Evolutionary conservation across 352 stramenopile species (phyloP).

Genomic region (Globisporangium acanthophoron): DNA sequence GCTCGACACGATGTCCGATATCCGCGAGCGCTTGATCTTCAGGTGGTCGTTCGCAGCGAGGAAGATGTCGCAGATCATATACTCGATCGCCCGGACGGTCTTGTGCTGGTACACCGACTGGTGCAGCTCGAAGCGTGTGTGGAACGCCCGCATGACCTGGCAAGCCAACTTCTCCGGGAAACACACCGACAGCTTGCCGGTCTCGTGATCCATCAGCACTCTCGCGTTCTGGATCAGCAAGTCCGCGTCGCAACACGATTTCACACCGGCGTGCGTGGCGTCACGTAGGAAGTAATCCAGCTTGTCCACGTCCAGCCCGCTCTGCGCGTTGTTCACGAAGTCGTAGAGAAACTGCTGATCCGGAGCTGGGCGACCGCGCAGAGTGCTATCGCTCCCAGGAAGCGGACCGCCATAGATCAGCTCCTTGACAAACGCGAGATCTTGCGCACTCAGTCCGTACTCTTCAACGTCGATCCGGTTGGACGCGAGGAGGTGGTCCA

Average conservation of each 20-base stretch:
- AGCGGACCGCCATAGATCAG: constrained; percentile 66
- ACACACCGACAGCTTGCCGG: constrained; percentile 55
- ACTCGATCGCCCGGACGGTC: constrained; percentile 74
- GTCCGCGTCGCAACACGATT: constrained; percentile 66
- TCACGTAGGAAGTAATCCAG: constrained; percentile 90
- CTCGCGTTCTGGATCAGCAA: constrained; percentile 71
- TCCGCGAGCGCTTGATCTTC: constrained; percentile 49
- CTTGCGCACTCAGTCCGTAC: constrained; percentile 41
- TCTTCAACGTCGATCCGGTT: constrained; percentile 54
- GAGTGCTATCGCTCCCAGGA: constrained; percentile 19
- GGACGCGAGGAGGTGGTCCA: constrained; percentile 49
- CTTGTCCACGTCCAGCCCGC: constrained; percentile 87
- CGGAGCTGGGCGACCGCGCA: constrained; percentile 34
- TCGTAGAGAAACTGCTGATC: constrained; percentile 79
- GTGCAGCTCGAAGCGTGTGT: constrained; percentile 82
- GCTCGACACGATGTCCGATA: constrained; percentile 58
- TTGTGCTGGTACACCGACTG: constrained; percentile 88
- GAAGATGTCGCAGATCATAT: constrained; percentile 85
- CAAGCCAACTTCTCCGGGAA: constrained; percentile 86
- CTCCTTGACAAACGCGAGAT: constrained; percentile 77
- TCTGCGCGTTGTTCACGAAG: constrained; percentile 86
- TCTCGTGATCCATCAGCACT: constrained; percentile 55
- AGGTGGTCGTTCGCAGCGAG: constrained; percentile 59
- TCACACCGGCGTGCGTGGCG: constrained; percentile 64
- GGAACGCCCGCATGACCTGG: constrained; percentile 87